Conservation (phyloP, 2,329 filamentous ascomycete genomes). For the Helicocarpus griseus region DNA sequence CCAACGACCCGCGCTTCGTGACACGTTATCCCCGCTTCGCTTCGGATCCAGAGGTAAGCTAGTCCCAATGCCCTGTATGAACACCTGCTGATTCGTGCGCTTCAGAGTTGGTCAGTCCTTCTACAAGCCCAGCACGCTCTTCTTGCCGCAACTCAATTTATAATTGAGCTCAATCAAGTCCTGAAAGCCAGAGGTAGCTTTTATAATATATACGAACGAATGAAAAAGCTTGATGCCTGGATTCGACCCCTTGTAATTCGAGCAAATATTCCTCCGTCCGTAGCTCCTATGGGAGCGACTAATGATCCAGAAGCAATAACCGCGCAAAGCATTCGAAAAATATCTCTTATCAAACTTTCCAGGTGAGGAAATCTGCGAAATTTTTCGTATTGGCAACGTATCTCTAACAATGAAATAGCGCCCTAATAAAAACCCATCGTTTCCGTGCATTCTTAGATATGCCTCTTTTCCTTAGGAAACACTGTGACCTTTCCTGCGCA, state of each 20-base stretch:
- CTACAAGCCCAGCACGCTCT: constrained; percentile 35
- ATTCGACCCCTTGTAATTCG: constrained; percentile 27
- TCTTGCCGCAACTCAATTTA: constrained; percentile 32
- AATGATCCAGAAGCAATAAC: constrained; percentile 26
- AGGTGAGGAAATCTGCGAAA: constrained; percentile 21
- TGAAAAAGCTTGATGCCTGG: constrained; percentile 34
- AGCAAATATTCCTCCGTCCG: constrained; percentile 20
- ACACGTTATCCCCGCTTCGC: constrained; percentile 33
- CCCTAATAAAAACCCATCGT: constrained; percentile 38
- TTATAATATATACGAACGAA: constrained; percentile 30
- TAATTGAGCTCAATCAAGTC: constrained; percentile 31
- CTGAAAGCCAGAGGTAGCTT: constrained; percentile 26
- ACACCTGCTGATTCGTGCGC: not conserved
- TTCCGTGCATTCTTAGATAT: constrained; percentile 38
- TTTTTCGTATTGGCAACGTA: constrained; percentile 7
- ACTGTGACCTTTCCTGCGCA: constrained; percentile 30
- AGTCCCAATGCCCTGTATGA: not conserved
- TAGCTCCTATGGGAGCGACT: constrained; percentile 16
- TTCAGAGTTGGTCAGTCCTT: constrained; percentile 34
- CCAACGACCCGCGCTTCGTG: constrained; percentile 35
- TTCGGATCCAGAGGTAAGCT: constrained; percentile 31
- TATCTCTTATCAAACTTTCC: constrained; percentile 35
- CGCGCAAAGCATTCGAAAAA: constrained; percentile 31
- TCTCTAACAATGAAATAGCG: constrained; percentile 18
- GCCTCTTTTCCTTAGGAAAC: constrained; percentile 36